These are phyloP conservation scores for Trichomonas tenax DNA, from an alignment of 208 protist species.

Conservation along the genomic window DNA sequence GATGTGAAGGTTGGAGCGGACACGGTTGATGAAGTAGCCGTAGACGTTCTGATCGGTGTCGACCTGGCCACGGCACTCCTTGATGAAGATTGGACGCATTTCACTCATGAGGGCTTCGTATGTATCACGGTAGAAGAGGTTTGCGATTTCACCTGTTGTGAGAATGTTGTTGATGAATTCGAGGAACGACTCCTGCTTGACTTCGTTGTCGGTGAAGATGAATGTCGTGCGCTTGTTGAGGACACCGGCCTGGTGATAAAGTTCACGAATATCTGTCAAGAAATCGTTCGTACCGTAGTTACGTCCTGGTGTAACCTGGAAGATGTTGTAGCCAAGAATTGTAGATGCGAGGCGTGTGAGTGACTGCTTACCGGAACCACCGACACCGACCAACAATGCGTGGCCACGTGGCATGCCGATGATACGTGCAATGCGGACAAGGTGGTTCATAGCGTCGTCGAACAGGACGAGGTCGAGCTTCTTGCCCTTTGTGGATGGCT, in stretches of 20 bases:
- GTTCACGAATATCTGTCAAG: constrained; percentile 50
- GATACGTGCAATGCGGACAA: constrained; percentile 53
- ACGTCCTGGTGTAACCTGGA: constrained; percentile 53
- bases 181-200: constrained; percentile 88
- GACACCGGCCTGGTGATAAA: constrained; percentile 47
- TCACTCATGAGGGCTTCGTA: constrained; percentile 80
- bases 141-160: constrained; percentile 68
- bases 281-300: constrained; percentile 50
- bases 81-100: constrained; percentile 73
- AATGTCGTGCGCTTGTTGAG: constrained; percentile 60
- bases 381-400: constrained; percentile 58
- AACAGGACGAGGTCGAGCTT: constrained; percentile 62
- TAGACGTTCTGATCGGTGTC: constrained; percentile 80
- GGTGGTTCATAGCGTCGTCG: constrained; percentile 57
- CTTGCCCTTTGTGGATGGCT: constrained; percentile 35
- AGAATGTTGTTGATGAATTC: constrained; percentile 89
- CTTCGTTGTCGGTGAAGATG: constrained; percentile 90
- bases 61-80: constrained; percentile 60
- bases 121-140: constrained; percentile 87
- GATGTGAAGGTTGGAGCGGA: constrained; percentile 82
- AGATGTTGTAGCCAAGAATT: constrained; percentile 48
- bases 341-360: constrained; percentile 55
- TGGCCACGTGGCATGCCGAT: constrained; percentile 50
- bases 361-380: constrained; percentile 56
- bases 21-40: constrained; percentile 84